Evolutionary conservation across 805 yeast species (phyloP).

Genomic region (Teunomyces gatunensis): DNA sequence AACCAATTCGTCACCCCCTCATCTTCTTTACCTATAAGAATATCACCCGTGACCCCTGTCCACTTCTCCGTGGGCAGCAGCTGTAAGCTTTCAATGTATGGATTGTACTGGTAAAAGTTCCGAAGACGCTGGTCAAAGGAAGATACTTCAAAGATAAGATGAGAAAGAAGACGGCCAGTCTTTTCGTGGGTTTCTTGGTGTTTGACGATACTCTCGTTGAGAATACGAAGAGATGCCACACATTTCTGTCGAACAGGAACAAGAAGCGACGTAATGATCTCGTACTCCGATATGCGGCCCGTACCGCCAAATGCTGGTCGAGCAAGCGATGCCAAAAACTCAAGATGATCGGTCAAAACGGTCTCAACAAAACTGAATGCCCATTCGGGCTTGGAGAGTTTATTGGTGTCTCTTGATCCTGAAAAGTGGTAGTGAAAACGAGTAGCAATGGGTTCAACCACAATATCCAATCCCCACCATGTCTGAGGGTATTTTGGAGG

Average conservation of each 20-base stretch:
- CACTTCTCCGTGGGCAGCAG: slow-evolving; percentile 34
- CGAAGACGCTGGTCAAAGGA: slow-evolving; percentile 54
- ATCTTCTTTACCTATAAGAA: slow-evolving; percentile 26
- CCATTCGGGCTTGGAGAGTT: slow-evolving; percentile 72
- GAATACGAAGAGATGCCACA: slow-evolving; percentile 15
- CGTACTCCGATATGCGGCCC: slow-evolving; percentile 31
- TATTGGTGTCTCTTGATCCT: slow-evolving; percentile 54
- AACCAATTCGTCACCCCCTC: slow-evolving; percentile 50
- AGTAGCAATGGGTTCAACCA: slow-evolving; percentile 44
- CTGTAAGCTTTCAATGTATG: slow-evolving; percentile 24
- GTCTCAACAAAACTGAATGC: slow-evolving; percentile 50
- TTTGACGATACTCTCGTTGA: slow-evolving; percentile 23
- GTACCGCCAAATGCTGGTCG: slow-evolving; percentile 27
- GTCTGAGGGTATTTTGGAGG: slow-evolving; percentile 32
- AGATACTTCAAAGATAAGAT: slow-evolving; percentile 55
- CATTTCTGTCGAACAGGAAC: slow-evolving; percentile 48
- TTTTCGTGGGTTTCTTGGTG: slow-evolving; percentile 23
- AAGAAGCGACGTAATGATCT: slow-evolving; percentile 45
- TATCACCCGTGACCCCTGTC: slow-evolving; percentile 48
- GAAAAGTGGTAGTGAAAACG: slow-evolving; percentile 64
- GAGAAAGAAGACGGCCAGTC: slow-evolving; percentile 52
- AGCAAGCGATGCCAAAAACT: slow-evolving; percentile 39
- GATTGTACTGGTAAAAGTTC: slow-evolving; percentile 46
- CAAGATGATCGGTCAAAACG: slow-evolving; percentile 39
- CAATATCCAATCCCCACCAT: slow-evolving; percentile 50